phyloP scores from a whole-genome alignment of 2,329 filamentous ascomycete species.

The Fusarium fracticaudum region DNA sequence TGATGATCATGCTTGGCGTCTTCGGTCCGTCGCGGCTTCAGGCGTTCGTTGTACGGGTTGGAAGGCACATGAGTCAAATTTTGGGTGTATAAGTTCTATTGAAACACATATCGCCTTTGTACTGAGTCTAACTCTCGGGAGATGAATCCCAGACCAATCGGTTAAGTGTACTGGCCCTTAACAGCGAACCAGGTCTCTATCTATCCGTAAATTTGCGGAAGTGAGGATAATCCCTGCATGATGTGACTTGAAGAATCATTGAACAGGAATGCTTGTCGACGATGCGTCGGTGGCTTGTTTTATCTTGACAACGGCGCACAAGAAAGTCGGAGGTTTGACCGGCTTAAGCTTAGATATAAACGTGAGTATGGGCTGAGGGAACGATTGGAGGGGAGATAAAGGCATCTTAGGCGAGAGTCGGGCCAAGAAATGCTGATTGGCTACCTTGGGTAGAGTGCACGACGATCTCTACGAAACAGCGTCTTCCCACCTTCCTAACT shows the following conservation, averaged over 20 bases:
- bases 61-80: background rate
- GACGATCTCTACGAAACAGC: background rate
- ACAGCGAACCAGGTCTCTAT: background rate
- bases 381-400: slow-evolving; percentile 3
- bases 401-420: background rate
- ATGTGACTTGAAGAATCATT: background rate
- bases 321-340: background rate
- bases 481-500: background rate
- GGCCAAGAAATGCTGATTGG: background rate
- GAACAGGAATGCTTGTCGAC: background rate
- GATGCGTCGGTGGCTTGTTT: slow-evolving; percentile 20
- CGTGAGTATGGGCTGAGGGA: slow-evolving; percentile 15
- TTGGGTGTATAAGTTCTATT: background rate
- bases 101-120: background rate
- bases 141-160: background rate
- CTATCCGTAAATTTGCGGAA: background rate
- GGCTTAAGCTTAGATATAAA: slow-evolving; percentile 32
- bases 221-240: background rate
- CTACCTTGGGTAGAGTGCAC: background rate
- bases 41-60: background rate
- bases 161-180: no score
- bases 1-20: slow-evolving; percentile 14
- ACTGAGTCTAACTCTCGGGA: background rate
- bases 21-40: background rate
- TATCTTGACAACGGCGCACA: background rate